Base-by-base conservation (phyloP, 2,329 filamentous ascomycete species). In the Nigrospora sphaerica region DNA sequence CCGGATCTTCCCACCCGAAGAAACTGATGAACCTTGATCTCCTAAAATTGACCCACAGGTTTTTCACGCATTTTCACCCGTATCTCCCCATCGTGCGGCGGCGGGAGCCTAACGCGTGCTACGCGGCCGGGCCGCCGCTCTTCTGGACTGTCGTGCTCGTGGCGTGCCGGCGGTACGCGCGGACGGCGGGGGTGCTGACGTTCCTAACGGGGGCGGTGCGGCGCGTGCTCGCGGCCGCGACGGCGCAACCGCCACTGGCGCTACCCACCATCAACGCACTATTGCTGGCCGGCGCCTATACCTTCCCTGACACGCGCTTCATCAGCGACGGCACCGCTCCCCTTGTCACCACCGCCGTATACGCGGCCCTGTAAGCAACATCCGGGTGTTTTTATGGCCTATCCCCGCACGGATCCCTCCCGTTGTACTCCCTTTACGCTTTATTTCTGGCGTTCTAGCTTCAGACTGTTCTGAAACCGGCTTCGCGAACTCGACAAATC, bases 81-180 rank as follows among this genome's bases (percentile, higher is more conserved):
- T 75, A 74, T 51, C 66, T 79, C 40, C 77, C 77, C 14, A 66
- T 80, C 12, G 56, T 80, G 12, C 67, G 73, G 16, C 64, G 65
- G 7, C 67, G 65, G 17, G 71, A 77, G 47, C 75, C 77, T 6
- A 73, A 80, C 47, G 65, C 69, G 44, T 71, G 70, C 51, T 79
- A 75, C 51, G 67, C 72, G 11, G 56, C 70, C 1, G 68, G 68
- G 3, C 66, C 69, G 2, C 63, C 74, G 10, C 66, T 80, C 7
- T 80, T 80, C 54, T 80, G 76, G 77, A 64, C 71, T n/a, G 67
- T 80, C 46, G 63, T 80, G 37, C 71, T 69, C 49, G 68, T 76
- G 16, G 65, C 73, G 9, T 71, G 69, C 23, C 73, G 75, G 3
- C 70, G 74, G 1, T 77, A 77, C 51, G 64, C 72, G 4, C 68